Evolutionary conservation across 192 early-diverging fungal species (phyloP), one percentile per base, ranked within the genome.

Genomic region (Jimgerdemannia flammicorona): DNA sequence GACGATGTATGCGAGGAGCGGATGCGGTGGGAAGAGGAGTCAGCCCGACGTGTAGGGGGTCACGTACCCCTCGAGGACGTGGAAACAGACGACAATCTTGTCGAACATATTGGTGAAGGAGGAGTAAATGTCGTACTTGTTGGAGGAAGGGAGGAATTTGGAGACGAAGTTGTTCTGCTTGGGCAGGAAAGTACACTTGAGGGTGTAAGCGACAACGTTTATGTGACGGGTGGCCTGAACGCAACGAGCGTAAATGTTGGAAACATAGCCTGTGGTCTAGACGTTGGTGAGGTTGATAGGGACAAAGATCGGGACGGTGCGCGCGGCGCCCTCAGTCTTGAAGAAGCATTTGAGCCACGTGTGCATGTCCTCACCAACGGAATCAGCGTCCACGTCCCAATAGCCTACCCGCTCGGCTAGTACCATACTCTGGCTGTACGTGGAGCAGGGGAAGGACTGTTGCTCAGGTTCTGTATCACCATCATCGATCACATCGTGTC

Each of bases 361-460:
- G n/a, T n/a, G n/a, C n/a, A n/a, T n/a, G n/a, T n/a, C n/a, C n/a
- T n/a, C n/a, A n/a, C n/a, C n/a, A 29, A 29, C 29, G 29, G 29
- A 29, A 29, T 29, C 29, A 29, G 29, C 85, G 64, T 90, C 82
- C 88, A 90, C 87, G 90, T 92, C 91, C 91, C 91, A 92, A 73
- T 86, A 92, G 67, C 85, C 83, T 66, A 92, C 90, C 44, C 83
- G 44, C 29, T 86, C 73, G 42, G 86, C 88, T n/a, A 92, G 84
- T 65, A 19, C 87, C 89, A 92, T 87, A 40, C 86, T 89, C 64
- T 90, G 75, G 67, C 87, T 85, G 80, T 92, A 92, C 40, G 86
- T 87, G 8, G 91, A 91, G 79, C 91, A 92, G n/a, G 91, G n/a
- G n/a, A n/a, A n/a, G n/a, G n/a, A n/a, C 84, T 72, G 92, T 68